Conservation (phyloP, 345 rosid species). For the Salix suchowensis region DNA sequence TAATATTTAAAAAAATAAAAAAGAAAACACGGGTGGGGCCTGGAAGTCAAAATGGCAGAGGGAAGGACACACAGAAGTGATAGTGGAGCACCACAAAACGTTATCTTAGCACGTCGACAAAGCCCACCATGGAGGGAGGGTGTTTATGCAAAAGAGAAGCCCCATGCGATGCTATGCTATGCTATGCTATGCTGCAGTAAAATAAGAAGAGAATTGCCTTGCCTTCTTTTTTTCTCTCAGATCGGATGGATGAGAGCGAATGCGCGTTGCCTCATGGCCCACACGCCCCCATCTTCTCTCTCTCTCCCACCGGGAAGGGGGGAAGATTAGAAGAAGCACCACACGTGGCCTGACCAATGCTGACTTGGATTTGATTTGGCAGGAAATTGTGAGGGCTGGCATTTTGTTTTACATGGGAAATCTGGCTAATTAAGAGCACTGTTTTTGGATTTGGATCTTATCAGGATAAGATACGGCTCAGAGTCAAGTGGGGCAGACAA, state of each 20-base stretch:
- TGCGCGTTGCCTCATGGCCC: constrained; percentile 3
- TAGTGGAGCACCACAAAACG: constrained; percentile 39
- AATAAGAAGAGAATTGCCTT: background rate
- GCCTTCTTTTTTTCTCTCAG: background rate
- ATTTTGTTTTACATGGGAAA: background rate
- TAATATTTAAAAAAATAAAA: background rate
- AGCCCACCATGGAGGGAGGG: constrained; percentile 34
- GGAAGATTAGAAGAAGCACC: background rate
- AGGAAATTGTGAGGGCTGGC: background rate
- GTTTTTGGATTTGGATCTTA: background rate
- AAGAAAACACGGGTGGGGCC: background rate
- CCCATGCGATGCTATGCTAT: background rate
- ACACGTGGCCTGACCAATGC: background rate
- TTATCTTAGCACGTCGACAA: constrained; percentile 43
- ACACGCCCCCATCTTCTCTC: background rate
- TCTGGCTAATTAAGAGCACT: background rate
- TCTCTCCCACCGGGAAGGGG: too few species aligned
- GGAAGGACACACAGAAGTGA: background rate
- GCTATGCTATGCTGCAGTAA: background rate
- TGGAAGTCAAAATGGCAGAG: constrained; percentile 4
- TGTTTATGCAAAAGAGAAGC: constrained; percentile 7
- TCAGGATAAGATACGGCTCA: background rate
- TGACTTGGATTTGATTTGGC: background rate
- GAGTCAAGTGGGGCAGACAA: constrained; percentile 11
- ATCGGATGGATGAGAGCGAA: background rate